Evolutionary conservation across 2,329 filamentous ascomycete genomes (phyloP), one percentile per base, ranked within the genome.

Genomic region (Trichoderma cornu-damae): DNA sequence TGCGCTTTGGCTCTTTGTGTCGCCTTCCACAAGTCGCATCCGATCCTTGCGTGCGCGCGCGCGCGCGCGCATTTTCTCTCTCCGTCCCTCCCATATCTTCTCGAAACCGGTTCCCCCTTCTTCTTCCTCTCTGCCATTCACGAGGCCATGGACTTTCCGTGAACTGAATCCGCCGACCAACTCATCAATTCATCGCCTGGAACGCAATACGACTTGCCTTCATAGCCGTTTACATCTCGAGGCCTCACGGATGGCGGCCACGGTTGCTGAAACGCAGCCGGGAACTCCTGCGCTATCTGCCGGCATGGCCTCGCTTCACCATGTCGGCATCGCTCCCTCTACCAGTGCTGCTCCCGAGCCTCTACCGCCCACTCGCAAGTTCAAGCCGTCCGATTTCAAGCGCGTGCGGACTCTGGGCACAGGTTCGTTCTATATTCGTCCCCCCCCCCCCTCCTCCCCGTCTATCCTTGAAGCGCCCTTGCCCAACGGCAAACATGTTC

Each of bases 331-430:
- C 46, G 30, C 35, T 38, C 47, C 22, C 18, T 43, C 57, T n/a
- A 48, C 34, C 12, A 37, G 49, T 34, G 26, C 22, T 7, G 16
- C 43, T 16, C 24, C 57, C 38, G 46, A 62, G 28, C 62, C 67
- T 18, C 60, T 67, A 28, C 66, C 68, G 16, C 61, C 66, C 35
- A 67, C 65, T 20, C 68, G 59, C 57, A 68, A 64, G 50, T 67
- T 73, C 54, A 65, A 68, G 38, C 65, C 70, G 32, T 66, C 68
- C 40, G 86, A 91, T 73, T 92, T 92, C 69, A 78, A 83, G 60
- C 78, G 89, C 49, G 79, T 92, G 63, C 85, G 88, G 70, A 92
- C 89, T 11, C 75, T 93, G 61, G 89, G 86, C 61, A 92, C 88
- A 38, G 88, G 87, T 86, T 74, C 64, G 75, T 70, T 44, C 4